phyloP scores from a whole-genome alignment of 2,329 filamentous ascomycete species.

The Davidsoniella neocaledoniae region DNA sequence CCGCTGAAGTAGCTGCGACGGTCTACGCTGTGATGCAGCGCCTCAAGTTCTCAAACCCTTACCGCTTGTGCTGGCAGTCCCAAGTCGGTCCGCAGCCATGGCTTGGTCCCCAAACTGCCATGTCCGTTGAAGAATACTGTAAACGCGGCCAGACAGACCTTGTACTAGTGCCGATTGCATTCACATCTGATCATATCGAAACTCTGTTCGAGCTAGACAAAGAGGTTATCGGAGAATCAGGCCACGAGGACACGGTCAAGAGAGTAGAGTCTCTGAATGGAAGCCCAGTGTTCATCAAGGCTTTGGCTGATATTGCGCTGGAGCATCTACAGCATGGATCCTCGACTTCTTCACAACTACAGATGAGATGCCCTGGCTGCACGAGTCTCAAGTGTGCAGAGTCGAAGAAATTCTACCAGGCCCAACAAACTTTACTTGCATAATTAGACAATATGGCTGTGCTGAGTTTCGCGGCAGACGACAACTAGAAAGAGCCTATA shows the following conservation, averaged over 20 bases:
- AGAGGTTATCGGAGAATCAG: conserved; percentile 83
- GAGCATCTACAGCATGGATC: conserved; percentile 53
- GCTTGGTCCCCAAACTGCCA: conserved; percentile 84
- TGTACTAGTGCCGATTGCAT: conserved; percentile 84
- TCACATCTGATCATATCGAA: conserved; percentile 98
- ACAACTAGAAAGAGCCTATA: too few relatives aligned
- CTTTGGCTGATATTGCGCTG: conserved; percentile 73
- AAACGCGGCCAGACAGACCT: conserved; percentile 84
- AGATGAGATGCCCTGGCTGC: conserved; percentile 80
- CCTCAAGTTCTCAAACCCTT: conserved; percentile 74
- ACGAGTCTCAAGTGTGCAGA: conserved; percentile 76
- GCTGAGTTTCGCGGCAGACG: too few relatives aligned
- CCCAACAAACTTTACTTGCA: not conserved
- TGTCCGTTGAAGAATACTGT: conserved; percentile 77
- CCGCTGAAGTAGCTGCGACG: conserved; percentile 86
- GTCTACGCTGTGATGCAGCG: conserved; percentile 94
- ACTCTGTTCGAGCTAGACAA: conserved; percentile 87
- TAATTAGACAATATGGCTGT: too few relatives aligned
- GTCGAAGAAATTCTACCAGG: conserved; percentile 49
- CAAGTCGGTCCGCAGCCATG: conserved; percentile 92
- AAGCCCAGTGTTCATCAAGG: conserved; percentile 76
- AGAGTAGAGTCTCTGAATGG: conserved; percentile 86
- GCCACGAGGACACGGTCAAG: conserved; percentile 65
- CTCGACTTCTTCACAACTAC: conserved; percentile 68
- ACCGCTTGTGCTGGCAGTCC: conserved; percentile 92